Conservation (phyloP, 2,329 filamentous ascomycete species). For the Bipolaris sorokiniana region DNA sequence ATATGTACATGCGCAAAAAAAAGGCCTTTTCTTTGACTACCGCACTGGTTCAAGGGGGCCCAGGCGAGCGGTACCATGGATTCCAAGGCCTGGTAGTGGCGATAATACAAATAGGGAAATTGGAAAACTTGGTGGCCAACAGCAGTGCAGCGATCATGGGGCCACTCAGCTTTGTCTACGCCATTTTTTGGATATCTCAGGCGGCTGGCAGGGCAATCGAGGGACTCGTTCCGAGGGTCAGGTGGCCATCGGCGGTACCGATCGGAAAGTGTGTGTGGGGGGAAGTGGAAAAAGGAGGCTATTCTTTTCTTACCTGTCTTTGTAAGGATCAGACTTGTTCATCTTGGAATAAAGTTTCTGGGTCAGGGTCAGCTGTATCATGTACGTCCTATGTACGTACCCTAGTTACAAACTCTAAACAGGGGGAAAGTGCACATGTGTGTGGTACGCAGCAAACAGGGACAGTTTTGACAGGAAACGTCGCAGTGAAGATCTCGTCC, state of each 20-base stretch:
- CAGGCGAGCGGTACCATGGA: neutral
- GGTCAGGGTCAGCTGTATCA: conserved; percentile 5
- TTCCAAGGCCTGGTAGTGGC: neutral
- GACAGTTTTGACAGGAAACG: conserved; percentile 3
- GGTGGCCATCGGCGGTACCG: neutral
- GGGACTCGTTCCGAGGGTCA: neutral
- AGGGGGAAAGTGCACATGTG: neutral
- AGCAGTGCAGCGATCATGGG: neutral
- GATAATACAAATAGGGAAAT: neutral
- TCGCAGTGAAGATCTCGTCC: conserved; percentile 1
- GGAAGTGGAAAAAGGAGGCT: neutral
- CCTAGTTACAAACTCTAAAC: neutral
- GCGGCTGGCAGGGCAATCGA: neutral
- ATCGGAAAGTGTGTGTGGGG: neutral
- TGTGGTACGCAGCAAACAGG: neutral
- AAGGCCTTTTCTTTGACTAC: neutral
- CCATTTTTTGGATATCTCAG: neutral
- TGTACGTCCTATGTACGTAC: neutral
- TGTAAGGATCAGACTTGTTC: neutral
- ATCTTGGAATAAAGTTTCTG: conserved; percentile 2
- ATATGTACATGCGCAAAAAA: neutral
- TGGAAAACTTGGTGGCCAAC: neutral
- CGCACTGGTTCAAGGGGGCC: neutral
- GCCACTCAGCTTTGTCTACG: neutral
- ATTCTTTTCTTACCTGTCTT: neutral